Evolutionary conservation across 352 stramenopile genomes (phyloP).

Genomic region (Phytophthora ohioensis): DNA sequence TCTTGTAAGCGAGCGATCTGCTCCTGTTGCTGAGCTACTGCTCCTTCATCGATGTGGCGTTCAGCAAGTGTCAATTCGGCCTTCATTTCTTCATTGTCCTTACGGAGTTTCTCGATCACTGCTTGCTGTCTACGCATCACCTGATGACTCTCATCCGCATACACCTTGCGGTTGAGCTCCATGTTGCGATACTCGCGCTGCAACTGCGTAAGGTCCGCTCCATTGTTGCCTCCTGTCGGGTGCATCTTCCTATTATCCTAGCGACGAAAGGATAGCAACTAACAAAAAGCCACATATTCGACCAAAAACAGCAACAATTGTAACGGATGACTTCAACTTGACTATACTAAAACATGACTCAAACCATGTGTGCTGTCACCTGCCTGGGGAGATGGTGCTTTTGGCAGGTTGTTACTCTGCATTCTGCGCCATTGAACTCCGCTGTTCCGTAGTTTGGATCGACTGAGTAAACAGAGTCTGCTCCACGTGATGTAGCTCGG

Average conservation of each 20-base stretch:
- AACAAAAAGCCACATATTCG: background rate
- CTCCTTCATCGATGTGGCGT: slow-evolving; percentile 86
- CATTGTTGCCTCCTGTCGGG: slow-evolving; percentile 46
- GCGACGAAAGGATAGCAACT: too few species aligned
- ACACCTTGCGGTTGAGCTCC: slow-evolving; percentile 96
- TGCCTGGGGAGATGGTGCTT: too few species aligned
- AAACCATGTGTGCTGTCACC: too few species aligned
- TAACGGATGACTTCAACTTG: slow-evolving; percentile 28
- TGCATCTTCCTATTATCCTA: slow-evolving; percentile 22
- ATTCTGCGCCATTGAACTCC: background rate
- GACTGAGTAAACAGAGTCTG: background rate
- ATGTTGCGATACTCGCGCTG: slow-evolving; percentile 97
- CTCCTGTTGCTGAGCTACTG: slow-evolving; percentile 86
- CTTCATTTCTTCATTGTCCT: slow-evolving; percentile 89
- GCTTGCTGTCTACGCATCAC: slow-evolving; percentile 95
- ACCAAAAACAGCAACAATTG: slow-evolving; percentile 25
- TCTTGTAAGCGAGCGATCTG: slow-evolving; percentile 84
- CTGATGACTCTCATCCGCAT: slow-evolving; percentile 93
- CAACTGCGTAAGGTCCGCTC: slow-evolving; percentile 88
- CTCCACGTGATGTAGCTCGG: background rate
- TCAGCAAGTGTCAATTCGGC: slow-evolving; percentile 92
- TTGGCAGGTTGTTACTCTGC: background rate
- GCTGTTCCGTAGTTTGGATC: background rate
- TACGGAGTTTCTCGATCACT: slow-evolving; percentile 91
- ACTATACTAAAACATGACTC: too few species aligned